Evolutionary conservation across 148 eudicot genomes (phyloP).

Genomic region (Amaranthus hypochondriacus): DNA sequence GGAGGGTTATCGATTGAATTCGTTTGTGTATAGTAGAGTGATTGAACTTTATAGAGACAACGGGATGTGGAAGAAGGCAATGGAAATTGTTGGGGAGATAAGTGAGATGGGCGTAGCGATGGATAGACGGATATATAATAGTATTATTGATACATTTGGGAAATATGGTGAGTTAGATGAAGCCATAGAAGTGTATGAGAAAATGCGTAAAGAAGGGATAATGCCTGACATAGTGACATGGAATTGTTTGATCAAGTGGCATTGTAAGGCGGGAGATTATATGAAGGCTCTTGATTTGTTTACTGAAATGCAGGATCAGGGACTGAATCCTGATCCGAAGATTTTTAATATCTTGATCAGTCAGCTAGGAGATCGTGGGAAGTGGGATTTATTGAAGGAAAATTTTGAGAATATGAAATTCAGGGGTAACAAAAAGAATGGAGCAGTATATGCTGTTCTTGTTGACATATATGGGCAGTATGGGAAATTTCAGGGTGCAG

Average conservation of each 20-base stretch:
- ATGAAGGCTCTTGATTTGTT: constrained; percentile 53
- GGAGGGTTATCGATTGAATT: constrained; percentile 43
- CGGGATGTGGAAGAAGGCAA: constrained; percentile 95
- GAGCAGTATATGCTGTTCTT: constrained; percentile 61
- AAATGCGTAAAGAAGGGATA: constrained; percentile 56
- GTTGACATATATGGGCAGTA: constrained; percentile 90
- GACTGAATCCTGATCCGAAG: constrained; percentile 84
- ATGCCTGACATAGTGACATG: constrained; percentile 63
- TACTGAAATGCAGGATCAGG: constrained; percentile 73
- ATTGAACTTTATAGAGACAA: constrained; percentile 79
- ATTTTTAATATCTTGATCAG: constrained; percentile 58
- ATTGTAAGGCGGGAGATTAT: constrained; percentile 53
- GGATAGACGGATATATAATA: constrained; percentile 61
- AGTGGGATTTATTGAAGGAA: constrained; percentile 62
- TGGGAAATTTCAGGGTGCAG: constrained; percentile 61
- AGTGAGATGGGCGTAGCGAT: constrained; percentile 45
- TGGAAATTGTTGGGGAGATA: constrained; percentile 57
- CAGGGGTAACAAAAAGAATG: constrained; percentile 55
- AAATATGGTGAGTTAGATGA: constrained; percentile 58
- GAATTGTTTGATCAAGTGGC: constrained; percentile 74
- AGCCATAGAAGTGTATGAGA: constrained; percentile 53
- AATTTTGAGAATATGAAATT: constrained; percentile 60
- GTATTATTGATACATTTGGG: constrained; percentile 71
- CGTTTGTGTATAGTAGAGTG: constrained; percentile 64
- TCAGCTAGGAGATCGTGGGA: constrained; percentile 65